Conservation (phyloP, 768 basidiomycete genomes). For the Suillus hirtellus region DNA sequence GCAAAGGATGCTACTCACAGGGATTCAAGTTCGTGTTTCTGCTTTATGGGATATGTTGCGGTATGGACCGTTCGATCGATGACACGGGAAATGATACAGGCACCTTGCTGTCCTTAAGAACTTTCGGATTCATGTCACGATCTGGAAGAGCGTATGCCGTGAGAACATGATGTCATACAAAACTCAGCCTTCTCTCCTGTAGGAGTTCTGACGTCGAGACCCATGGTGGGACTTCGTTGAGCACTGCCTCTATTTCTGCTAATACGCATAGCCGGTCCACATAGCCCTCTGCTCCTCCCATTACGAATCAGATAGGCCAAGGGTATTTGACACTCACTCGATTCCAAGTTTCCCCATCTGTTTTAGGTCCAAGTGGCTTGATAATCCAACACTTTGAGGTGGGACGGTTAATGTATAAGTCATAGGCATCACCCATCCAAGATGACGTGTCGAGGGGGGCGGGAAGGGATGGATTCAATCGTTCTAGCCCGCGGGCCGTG, state of each 20-base stretch:
- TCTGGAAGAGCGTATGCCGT: not conserved
- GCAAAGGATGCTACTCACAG: not conserved
- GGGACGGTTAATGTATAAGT: not conserved
- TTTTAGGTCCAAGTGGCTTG: too few species aligned
- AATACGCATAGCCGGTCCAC: not conserved
- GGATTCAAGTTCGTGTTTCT: not conserved
- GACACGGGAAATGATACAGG: not conserved
- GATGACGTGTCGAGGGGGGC: not conserved
- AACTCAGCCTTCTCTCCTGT: not conserved
- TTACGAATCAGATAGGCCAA: not conserved
- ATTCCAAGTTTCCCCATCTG: not conserved
- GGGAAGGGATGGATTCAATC: not conserved
- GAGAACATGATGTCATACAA: slow-evolving; percentile 8
- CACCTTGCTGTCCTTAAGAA: not conserved
- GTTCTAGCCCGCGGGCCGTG: not conserved
- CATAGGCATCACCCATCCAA: not conserved
- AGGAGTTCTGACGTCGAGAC: not conserved
- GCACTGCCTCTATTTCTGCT: not conserved
- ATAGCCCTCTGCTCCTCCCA: not conserved
- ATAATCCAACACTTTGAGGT: not conserved
- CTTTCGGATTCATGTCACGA: not conserved
- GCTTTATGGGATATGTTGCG: not conserved
- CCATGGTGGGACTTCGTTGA: not conserved
- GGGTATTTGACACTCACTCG: not conserved
- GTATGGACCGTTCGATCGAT: not conserved